phyloP scores from a whole-genome alignment of 257 asterid species.

The Solanum chiquidenum region DNA sequence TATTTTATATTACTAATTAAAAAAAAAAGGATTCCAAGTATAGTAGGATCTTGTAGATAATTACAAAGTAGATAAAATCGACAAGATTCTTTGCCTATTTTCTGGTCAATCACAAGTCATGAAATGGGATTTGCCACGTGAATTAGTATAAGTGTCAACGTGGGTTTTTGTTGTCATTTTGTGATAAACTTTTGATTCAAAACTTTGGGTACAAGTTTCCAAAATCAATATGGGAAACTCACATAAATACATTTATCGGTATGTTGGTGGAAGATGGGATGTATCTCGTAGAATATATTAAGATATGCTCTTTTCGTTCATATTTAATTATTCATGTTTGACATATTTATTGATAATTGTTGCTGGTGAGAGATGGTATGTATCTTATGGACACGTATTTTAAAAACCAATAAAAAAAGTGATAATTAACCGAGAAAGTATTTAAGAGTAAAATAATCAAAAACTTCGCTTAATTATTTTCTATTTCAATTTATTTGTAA shows the following conservation, averaged over 20 bases:
- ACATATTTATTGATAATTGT: fast-evolving
- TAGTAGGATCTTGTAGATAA: neutral
- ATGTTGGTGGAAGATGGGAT: neutral
- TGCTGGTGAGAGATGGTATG: fast-evolving
- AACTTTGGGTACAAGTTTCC: neutral
- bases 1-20: too few species aligned
- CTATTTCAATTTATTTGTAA: neutral
- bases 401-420: too few species aligned
- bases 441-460: neutral
- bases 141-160: neutral
- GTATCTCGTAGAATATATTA: too few species aligned
- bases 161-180: neutral
- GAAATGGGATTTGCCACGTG: neutral
- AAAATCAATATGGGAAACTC: neutral
- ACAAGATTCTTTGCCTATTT: neutral
- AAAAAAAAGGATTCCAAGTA: neutral
- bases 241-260: neutral
- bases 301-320: fast-evolving
- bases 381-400: too few species aligned
- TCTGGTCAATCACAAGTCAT: neutral
- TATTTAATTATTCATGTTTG: too few species aligned
- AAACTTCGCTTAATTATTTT: neutral
- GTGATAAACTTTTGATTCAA: neutral
- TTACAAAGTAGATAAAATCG: neutral
- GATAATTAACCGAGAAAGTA: too few species aligned